These are phyloP conservation scores for Capronia coronata DNA, from an alignment of 2,329 filamentous ascomycete genomes.

Conservation along the genomic window DNA sequence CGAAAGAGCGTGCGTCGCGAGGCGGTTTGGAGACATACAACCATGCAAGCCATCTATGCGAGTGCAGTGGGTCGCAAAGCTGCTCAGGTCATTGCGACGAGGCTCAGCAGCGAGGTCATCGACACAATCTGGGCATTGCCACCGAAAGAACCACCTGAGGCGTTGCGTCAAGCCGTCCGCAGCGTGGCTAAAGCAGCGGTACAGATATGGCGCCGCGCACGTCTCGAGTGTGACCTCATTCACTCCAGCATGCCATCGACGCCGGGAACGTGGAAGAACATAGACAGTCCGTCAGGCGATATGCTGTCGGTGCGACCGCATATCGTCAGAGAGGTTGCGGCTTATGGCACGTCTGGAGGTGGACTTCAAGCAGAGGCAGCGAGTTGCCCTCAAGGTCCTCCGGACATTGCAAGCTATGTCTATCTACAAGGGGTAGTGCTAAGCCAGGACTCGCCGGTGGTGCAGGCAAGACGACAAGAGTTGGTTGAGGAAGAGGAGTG, in stretches of 20 bases:
- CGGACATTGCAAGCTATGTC: conserved; percentile 40
- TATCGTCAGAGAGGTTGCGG: conserved; percentile 47
- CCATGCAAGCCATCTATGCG: conserved; percentile 52
- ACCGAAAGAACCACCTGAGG: conserved; percentile 46
- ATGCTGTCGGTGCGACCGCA: conserved; percentile 49
- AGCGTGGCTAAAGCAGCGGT: conserved; percentile 53
- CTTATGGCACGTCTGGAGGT: conserved; percentile 44
- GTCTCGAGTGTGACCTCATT: conserved; percentile 52
- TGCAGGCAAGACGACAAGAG: conserved; percentile 38
- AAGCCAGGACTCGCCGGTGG: conserved; percentile 44
- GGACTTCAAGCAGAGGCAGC: conserved; percentile 33
- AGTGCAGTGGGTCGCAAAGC: conserved; percentile 51
- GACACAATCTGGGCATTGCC: conserved; percentile 50
- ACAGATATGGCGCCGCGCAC: conserved; percentile 53
- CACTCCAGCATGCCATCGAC: conserved; percentile 40
- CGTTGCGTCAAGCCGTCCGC: conserved; percentile 46
- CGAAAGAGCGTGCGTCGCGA: conserved; percentile 52
- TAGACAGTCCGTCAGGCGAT: conserved; percentile 36
- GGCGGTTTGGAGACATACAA: conserved; percentile 54
- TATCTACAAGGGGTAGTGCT: conserved; percentile 47
- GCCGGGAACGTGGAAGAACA: conserved; percentile 31
- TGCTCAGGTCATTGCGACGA: conserved; percentile 50
- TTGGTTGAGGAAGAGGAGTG: conserved; percentile 19
- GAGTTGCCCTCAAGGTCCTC: not conserved
- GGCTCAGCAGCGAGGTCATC: conserved; percentile 53